These are phyloP conservation scores for Lactarius pseudohatsudake DNA, from an alignment of 768 basidiomycete genomes.

Conservation along the genomic window DNA sequence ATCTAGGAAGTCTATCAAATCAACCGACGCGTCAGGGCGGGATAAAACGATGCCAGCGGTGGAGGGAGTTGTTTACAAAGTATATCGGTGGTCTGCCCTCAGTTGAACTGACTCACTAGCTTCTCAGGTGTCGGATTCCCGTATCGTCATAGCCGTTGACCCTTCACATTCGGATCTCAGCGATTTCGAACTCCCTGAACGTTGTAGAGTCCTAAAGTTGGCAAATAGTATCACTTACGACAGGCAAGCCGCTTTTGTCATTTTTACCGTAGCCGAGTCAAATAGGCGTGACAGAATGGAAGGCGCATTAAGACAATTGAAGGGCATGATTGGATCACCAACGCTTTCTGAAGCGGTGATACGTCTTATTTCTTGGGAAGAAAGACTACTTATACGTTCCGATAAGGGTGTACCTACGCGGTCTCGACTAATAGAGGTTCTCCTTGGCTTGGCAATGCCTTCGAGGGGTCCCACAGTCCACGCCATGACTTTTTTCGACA, in stretches of 20 bases:
- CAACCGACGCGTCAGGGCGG: slow-evolving; percentile 42
- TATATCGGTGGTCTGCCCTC: slow-evolving; percentile 30
- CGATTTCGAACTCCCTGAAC: slow-evolving; percentile 79
- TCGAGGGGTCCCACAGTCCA: slow-evolving; percentile 41
- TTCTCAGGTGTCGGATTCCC: slow-evolving; percentile 72
- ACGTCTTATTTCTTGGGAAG: background rate
- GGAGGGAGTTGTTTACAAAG: slow-evolving; percentile 90
- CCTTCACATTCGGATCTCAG: slow-evolving; percentile 55
- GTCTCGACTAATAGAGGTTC: slow-evolving; percentile 57
- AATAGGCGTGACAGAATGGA: slow-evolving; percentile 65
- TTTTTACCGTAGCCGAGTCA: background rate
- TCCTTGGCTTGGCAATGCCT: slow-evolving; percentile 63
- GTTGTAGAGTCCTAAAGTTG: slow-evolving; percentile 81
- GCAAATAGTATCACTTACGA: slow-evolving; percentile 93
- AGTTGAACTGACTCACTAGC: background rate
- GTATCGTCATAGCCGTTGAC: slow-evolving; percentile 79
- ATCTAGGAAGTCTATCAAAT: slow-evolving; percentile 45
- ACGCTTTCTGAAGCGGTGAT: slow-evolving; percentile 21
- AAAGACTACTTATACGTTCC: background rate
- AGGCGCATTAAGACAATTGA: slow-evolving; percentile 68
- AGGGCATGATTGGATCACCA: slow-evolving; percentile 41
- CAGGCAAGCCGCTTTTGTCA: slow-evolving; percentile 44
- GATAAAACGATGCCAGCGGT: slow-evolving; percentile 34
- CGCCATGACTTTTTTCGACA: slow-evolving; percentile 68
- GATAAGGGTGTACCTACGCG: slow-evolving; percentile 38